These are phyloP conservation scores for Microstroma glucosiphilum DNA, from an alignment of 1,284 basidiomycete genomes.

Conservation along the genomic window DNA sequence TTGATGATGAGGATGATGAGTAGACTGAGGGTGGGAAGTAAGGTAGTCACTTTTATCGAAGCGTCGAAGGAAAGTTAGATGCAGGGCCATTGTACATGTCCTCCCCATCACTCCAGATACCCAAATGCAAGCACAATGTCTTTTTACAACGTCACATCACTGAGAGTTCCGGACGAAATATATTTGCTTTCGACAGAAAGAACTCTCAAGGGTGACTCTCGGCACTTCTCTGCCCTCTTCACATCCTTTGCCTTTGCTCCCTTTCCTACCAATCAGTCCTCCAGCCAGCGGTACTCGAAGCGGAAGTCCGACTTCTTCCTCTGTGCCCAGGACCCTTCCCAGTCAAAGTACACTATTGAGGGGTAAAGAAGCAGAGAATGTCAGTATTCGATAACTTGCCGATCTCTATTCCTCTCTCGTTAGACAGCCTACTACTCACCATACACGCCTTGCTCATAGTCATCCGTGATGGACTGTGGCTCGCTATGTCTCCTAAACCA, in stretches of 20 bases:
- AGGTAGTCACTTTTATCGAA: too few species aligned
- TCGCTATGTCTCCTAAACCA: conserved; percentile 99
- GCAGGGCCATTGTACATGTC: too few species aligned
- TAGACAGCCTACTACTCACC: not conserved
- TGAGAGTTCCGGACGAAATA: too few species aligned
- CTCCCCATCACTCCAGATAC: too few species aligned
- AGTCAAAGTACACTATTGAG: conserved; percentile 47
- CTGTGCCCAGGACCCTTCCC: conserved; percentile 71
- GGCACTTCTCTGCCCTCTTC: not conserved
- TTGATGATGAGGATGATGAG: too few species aligned
- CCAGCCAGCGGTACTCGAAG: conserved; percentile 49
- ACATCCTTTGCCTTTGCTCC: not conserved
- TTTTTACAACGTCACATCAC: too few species aligned
- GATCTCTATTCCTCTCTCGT: too few species aligned
- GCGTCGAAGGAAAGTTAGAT: too few species aligned
- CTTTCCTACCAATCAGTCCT: conserved; percentile 13
- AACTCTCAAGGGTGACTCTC: too few species aligned
- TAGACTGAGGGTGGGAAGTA: too few species aligned
- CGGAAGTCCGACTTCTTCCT: conserved; percentile 94
- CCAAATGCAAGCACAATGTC: too few species aligned
- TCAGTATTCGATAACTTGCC: not conserved
- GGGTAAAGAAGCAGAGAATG: not conserved
- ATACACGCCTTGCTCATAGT: conserved; percentile 93
- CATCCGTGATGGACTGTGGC: conserved; percentile 98
- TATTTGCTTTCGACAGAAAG: too few species aligned